Evolutionary conservation across 176 grass and related monocot genomes (phyloP).

Genomic region (Microstegium vimineum): DNA sequence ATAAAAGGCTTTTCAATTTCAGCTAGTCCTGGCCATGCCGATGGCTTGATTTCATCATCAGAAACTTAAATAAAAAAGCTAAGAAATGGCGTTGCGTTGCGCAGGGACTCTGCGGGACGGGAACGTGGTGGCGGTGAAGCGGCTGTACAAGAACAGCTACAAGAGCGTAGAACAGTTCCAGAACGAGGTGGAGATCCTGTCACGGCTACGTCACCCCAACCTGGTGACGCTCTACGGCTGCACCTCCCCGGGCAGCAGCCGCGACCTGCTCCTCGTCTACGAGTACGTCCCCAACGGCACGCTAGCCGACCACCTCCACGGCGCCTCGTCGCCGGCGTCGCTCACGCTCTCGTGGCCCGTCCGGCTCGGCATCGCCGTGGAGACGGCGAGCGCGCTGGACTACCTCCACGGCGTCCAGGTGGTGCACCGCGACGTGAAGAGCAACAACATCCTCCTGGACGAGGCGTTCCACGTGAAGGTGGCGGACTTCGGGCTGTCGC

Average conservation of each 20-base stretch:
- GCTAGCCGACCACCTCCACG: conserved; percentile 58
- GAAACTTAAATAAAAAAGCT: no score
- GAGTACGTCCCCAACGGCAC: conserved; percentile 72
- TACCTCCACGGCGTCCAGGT: conserved; percentile 53
- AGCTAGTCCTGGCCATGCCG: no score
- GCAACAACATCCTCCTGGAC: conserved; percentile 59
- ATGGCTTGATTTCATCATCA: no score
- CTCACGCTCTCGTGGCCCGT: conserved; percentile 19
- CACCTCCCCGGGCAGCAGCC: conserved; percentile 25
- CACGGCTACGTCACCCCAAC: conserved; percentile 49
- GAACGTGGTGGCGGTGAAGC: conserved; percentile 54
- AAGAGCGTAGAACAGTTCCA: conserved; percentile 57
- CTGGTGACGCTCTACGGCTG: conserved; percentile 64
- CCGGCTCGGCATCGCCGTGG: conserved; percentile 41
- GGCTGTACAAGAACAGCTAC: conserved; percentile 66
- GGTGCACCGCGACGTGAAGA: conserved; percentile 67
- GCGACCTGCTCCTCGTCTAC: conserved; percentile 58
- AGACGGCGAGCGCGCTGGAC: conserved; percentile 43
- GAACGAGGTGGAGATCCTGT: conserved; percentile 72
- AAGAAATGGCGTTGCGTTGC: background rate
- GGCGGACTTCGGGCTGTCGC: conserved; percentile 62
- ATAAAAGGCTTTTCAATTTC: background rate
- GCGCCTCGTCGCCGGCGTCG: no score
- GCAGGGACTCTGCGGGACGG: conserved; percentile 39
- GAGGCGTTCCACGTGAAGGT: conserved; percentile 56